Base-by-base conservation (phyloP, 2,329 filamentous ascomycete genomes). In the Colletotrichum cuscutae region DNA sequence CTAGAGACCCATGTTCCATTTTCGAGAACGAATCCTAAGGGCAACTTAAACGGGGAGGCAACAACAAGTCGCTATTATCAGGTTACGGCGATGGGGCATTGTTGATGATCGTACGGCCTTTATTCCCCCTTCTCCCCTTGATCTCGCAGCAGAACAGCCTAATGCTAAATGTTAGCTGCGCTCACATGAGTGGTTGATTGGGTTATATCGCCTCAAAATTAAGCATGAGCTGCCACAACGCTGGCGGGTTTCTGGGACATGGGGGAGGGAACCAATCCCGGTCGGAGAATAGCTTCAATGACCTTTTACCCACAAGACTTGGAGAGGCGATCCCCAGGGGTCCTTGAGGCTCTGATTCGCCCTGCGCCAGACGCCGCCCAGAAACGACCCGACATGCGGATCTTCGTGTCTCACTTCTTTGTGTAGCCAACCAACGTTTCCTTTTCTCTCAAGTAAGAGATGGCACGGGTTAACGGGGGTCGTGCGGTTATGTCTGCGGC, bases 331-430 rank as follows among this genome's bases (percentile, higher is more conserved):
- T 56, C 30, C 0, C 12, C 71, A 73, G 66, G 71, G 71, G 66
- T 5, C 37, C 24, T 54, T 53, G n/a, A 5, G 13, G 32, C 24
- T 35, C 26, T 65, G 71, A 73, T 73, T 73, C 66, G 71, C 54
- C 12, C 24, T 24, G 32, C 28, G 26, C 54, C 32, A 65, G 28
- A 56, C 61, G 67, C 71, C 67, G 35, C 56, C 66, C 22, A 72
- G 70, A 64, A 60, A 70, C 46, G 66, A 54, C 32, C 65, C 60
- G 56, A 61, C 64, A 57, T 57, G 56, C 46, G 66, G 42, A 73
- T 73, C 71, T 49, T 61, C 71, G 15, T 49, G 71, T 70, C 66
- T 73, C 71, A 61, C 60, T 61, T 56, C 67, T 65, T 15, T 58
- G 37, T 61, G 53, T 46, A 62, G 71, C 71, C 71, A 73, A 65